These are phyloP conservation scores for Epichloe hybrida DNA, from an alignment of 2,329 filamentous ascomycete species.

Conservation along the genomic window DNA sequence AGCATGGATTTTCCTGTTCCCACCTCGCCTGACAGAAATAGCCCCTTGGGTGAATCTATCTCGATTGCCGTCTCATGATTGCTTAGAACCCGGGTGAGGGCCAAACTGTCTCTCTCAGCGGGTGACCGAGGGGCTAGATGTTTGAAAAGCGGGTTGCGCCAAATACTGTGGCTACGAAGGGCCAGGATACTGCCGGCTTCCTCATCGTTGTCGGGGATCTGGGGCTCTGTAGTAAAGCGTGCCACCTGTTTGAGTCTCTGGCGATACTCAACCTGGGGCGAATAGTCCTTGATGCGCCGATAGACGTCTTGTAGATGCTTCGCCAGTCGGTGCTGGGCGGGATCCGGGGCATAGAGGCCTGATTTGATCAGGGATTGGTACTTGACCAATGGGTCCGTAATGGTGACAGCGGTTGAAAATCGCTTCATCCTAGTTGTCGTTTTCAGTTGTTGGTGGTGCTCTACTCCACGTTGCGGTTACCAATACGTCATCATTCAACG, in stretches of 20 bases:
- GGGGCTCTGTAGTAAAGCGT: conserved; percentile 25
- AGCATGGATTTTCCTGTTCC: conserved; percentile 78
- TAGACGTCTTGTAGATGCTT: conserved; percentile 69
- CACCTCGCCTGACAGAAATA: conserved; percentile 70
- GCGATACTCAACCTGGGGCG: conserved; percentile 56
- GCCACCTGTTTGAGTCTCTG: conserved; percentile 49
- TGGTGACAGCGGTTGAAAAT: conserved; percentile 38
- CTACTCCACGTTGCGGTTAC: background rate
- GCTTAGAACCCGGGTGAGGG: conserved; percentile 55
- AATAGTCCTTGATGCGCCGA: conserved; percentile 62
- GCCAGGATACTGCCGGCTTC: conserved; percentile 29
- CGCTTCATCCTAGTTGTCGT: conserved; percentile 15
- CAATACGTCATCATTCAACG: background rate
- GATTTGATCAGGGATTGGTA: conserved; percentile 60
- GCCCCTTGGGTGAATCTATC: conserved; percentile 57
- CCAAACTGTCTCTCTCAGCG: conserved; percentile 43
- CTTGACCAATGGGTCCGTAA: conserved; percentile 62
- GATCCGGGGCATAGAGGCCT: conserved; percentile 53
- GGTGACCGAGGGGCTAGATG: conserved; percentile 41
- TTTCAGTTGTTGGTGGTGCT: background rate
- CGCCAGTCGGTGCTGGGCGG: conserved; percentile 58
- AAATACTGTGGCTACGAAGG: conserved; percentile 38
- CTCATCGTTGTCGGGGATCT: conserved; percentile 16
- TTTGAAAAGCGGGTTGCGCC: conserved; percentile 44
- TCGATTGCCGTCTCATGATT: conserved; percentile 58